phyloP scores from a whole-genome alignment of 805 yeast genomes.

The Vanderwaltozyma yarrowii region DNA sequence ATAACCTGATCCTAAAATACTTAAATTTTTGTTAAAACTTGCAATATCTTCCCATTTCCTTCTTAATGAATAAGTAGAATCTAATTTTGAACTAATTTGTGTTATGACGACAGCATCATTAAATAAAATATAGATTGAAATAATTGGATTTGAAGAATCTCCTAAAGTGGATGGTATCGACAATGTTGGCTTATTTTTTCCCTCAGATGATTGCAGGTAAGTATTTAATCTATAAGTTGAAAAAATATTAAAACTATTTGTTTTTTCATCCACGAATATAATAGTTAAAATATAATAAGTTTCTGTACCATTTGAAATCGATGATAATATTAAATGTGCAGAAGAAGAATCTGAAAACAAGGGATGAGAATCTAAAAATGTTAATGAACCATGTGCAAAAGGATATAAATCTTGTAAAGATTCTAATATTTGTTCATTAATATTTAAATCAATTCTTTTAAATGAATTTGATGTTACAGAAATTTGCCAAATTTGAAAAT shows the following conservation, averaged over 20 bases:
- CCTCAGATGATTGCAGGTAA: conserved; percentile 22
- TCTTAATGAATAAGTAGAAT: conserved; percentile 26
- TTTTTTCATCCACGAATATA: conserved; percentile 35
- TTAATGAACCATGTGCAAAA: conserved; percentile 40
- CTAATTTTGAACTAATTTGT: conserved; percentile 39
- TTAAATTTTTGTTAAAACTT: conserved; percentile 41
- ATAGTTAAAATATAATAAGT: conserved; percentile 42
- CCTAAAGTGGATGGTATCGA: conserved; percentile 45
- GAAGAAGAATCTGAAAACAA: conserved; percentile 31
- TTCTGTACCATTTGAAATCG: conserved; percentile 29
- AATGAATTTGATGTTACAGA: conserved; percentile 36
- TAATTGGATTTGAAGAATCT: conserved; percentile 8
- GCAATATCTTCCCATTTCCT: conserved; percentile 78
- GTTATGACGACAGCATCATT: conserved; percentile 54
- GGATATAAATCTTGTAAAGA: conserved; percentile 41
- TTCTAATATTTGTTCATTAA: conserved; percentile 30
- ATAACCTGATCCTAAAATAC: conserved; percentile 50
- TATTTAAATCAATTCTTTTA: conserved; percentile 29
- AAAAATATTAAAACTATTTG: conserved; percentile 42
- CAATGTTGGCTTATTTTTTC: conserved; percentile 35
- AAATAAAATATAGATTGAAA: conserved; percentile 49
- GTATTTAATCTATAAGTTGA: conserved; percentile 61
- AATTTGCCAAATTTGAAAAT: conserved; percentile 39
- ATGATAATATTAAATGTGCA: conserved; percentile 40
- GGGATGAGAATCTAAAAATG: conserved; percentile 54